Base-by-base conservation (phyloP, 495 filamentous ascomycete genomes). In the Tuber microsphaerosporum region DNA sequence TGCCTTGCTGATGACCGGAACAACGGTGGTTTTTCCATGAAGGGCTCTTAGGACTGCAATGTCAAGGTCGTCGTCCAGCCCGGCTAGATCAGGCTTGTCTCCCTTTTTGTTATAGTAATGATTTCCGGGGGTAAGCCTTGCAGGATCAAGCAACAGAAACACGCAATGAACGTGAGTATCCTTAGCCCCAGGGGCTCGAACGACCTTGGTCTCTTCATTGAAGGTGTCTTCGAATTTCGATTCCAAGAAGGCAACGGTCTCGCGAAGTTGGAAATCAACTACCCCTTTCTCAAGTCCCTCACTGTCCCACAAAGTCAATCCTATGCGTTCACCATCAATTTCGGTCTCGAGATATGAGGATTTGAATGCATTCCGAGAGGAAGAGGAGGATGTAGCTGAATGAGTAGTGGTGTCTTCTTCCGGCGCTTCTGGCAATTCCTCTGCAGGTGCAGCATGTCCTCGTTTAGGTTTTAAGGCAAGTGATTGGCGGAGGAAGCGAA, bases 221-320 rank as follows among this genome's bases (percentile, higher is more conserved):
- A 98, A 94, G 0, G 95, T 98, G 82, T 99, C 96, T 83, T 98
- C 94, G 77, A 99, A 99, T 84, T 98, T 99, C 84, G 91, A 94
- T 85, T 99, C 95, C 73, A 99, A 86, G 86, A 99, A 99, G 19
- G 91, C 88, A 41, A 92, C 90, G 84, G 97, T 93, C 77, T 94
- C 93, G 72, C 94, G 91, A 75, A 99, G 86, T 84, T 99, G 95
- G 71, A 98, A 86, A 84, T 97, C 95, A 69, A 96, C 93, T 41
- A 97, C 89, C 83, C 92, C 93, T 87, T 92, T 94, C 85, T 99
- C 94, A 73, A 99, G 85, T 2, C 95, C 95, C 78, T 92, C 89
- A 20, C 95, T 97, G 81, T 99, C 95, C 95, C 94, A 98, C 41
- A 99, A 85, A 6, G 95, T 98, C 76, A 99, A 85, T 20, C 96